Percentiles rank a stretch among this genome's conserved stretches.
Conservation (phyloP, 352 stramenopile genomes). For the Phytophthora idaei region DNA sequence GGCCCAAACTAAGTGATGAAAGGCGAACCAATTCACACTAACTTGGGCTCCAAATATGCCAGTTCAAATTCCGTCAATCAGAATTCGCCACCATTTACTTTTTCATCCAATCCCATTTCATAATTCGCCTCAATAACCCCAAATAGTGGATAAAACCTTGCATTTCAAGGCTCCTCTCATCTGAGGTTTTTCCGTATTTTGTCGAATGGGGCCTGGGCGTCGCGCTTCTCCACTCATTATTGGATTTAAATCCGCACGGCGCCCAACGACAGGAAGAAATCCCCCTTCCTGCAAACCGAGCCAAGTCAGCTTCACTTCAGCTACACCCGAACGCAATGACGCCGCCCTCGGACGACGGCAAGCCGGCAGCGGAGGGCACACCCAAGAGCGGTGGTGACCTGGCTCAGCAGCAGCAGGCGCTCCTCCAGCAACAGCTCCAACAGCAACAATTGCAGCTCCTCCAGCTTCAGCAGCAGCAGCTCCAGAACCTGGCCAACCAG, state of each 20-base stretch:
- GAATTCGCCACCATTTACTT: neutral
- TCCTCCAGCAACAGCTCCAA: slow-evolving; percentile 40
- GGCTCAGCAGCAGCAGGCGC: slow-evolving; percentile 32
- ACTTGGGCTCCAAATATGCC: slow-evolving; percentile 20
- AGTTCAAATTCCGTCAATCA: slow-evolving; percentile 62
- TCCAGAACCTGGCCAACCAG: slow-evolving; percentile 60
- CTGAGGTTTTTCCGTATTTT: slow-evolving; percentile 45
- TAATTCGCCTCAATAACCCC: neutral
- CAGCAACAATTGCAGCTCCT: slow-evolving; percentile 53
- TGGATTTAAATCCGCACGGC: slow-evolving; percentile 66
- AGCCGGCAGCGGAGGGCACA: slow-evolving; percentile 18
- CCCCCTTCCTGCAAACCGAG: slow-evolving; percentile 22
- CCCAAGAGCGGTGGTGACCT: slow-evolving; percentile 31
- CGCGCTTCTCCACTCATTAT: slow-evolving; percentile 49
- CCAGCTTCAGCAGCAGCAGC: slow-evolving; percentile 68
- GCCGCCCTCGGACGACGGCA: slow-evolving; percentile 37
- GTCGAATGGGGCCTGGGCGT: slow-evolving; percentile 38
- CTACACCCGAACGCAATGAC: slow-evolving; percentile 30
- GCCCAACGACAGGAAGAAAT: slow-evolving; percentile 77
- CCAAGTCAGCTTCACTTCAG: slow-evolving; percentile 10
- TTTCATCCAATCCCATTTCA: slow-evolving; percentile 47
- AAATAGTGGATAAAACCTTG: slow-evolving; percentile 19
- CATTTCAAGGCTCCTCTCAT: neutral
- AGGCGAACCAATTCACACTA: neutral
- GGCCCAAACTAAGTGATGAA: neutral